Base-by-base conservation (phyloP, 2,329 filamentous ascomycete species). In the Neofusicoccum sp. region DNA sequence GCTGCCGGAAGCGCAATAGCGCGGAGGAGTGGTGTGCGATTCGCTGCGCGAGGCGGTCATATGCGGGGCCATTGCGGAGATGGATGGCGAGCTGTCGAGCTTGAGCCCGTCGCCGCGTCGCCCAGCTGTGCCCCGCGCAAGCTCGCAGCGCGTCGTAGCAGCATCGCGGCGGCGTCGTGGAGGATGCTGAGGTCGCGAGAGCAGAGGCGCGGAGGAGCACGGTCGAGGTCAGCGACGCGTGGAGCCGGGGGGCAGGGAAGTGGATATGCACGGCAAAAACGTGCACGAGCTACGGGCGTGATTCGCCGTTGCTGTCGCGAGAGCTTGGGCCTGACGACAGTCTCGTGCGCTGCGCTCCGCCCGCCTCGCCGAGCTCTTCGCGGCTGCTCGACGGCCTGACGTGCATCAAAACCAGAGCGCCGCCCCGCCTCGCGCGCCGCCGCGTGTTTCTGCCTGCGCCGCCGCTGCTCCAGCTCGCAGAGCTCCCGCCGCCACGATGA, bases 11-110 rank as follows among this genome's bases (percentile, higher is more conserved):
- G 24, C 51, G 51, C 51, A 26, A 56, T 56, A 56, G 51, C 38
- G 51, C n/a, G 9, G 51, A 44, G n/a, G 38, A 33, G 51, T 56
- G 51, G 51, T 43, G 51, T 56, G 51, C 51, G 33, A 56, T 56
- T 34, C 51, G 51, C 49, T 28, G 36, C 24, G 6, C 38, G 48
- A 9, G 20, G 20, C 6, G 24, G 24, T 6, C 33, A 8, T 30
- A 33, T 56, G 51, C 51, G 51, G 51, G 51, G 51, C 33, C 9
- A 7, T 9, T 31, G 49, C 20, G 48, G 48, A 53, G 48, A 30
- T 40, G 16, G 7, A 6, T n/a, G 38, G 38, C 11, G 38, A 6
- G 14, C 8, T 4, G 5, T 16, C 14, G 14, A 16, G 14, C 38
- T 7, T 41, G 7, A n/a, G 38, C 41, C 12, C 47, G 47, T n/a